Evolutionary conservation across 257 asterid genomes (phyloP).

Genomic region (Gentiana dahurica): DNA sequence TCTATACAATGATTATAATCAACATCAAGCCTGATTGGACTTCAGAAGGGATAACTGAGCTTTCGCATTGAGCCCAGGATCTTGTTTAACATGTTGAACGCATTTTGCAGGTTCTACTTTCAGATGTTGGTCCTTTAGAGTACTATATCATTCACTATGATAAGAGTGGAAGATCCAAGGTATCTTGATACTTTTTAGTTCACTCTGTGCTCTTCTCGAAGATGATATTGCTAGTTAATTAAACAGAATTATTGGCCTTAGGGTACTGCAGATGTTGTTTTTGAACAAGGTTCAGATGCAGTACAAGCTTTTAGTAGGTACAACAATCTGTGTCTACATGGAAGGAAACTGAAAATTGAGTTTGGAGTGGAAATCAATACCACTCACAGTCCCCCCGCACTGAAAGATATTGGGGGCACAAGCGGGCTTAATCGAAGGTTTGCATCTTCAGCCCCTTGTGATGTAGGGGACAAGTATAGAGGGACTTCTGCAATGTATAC

Average conservation of each 20-base stretch:
- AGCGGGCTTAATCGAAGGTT: constrained; percentile 36
- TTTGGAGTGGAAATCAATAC: constrained; percentile 32
- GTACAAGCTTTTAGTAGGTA: constrained; percentile 54
- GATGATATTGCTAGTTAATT: not conserved
- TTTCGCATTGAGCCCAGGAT: too few relatives aligned
- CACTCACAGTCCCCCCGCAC: constrained; percentile 16
- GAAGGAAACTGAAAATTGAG: constrained; percentile 59
- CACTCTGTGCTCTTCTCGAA: not conserved
- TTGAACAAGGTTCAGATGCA: constrained; percentile 58
- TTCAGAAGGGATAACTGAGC: too few relatives aligned
- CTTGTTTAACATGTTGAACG: not conserved
- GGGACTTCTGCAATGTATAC: not conserved
- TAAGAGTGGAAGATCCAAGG: constrained; percentile 38
- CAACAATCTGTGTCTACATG: constrained; percentile 54
- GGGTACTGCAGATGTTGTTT: constrained; percentile 46
- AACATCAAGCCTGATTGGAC: too few relatives aligned
- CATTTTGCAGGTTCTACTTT: constrained; percentile 35
- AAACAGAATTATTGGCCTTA: constrained; percentile 1
- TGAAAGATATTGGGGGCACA: constrained; percentile 17
- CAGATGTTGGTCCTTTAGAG: constrained; percentile 36
- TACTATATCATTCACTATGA: constrained; percentile 36
- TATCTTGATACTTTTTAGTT: constrained; percentile 7
- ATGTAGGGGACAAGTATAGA: not conserved
- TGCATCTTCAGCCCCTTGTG: constrained; percentile 8
- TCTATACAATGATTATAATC: too few relatives aligned